phyloP scores from a whole-genome alignment of 352 stramenopile species.

The Pythium insidiosum region DNA sequence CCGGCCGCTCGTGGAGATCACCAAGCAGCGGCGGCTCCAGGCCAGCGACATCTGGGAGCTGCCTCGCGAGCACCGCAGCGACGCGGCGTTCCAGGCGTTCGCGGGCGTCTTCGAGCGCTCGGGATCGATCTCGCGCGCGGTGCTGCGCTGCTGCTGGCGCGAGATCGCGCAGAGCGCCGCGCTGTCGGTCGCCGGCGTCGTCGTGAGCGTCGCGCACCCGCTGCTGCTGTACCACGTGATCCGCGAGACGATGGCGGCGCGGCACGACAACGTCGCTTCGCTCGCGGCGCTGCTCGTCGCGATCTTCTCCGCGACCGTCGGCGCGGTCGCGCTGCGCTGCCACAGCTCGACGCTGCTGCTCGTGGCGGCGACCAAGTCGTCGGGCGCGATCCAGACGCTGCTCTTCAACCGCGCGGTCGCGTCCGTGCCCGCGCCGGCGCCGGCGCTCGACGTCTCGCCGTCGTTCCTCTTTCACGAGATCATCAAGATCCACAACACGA shows the following conservation, averaged over 20 bases:
- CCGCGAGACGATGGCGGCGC: conserved; percentile 4
- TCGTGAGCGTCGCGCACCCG: conserved; percentile 12
- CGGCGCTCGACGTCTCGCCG: conserved; percentile 1
- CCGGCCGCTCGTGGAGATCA: conserved; percentile 9
- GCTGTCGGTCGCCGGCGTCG: conserved; percentile 2
- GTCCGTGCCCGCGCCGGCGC: neutral
- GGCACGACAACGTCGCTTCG: neutral
- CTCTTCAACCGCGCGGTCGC: conserved; percentile 9
- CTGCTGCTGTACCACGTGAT: conserved; percentile 13
- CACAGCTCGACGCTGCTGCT: conserved; percentile 7
- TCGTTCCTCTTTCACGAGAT: conserved; percentile 17
- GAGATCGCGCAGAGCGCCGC: conserved; percentile 4
- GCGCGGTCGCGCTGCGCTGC: conserved; percentile 1
- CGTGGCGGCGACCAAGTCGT: conserved; percentile 4
- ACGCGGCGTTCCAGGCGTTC: conserved; percentile 10
- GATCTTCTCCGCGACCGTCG: conserved; percentile 1
- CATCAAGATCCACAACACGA: conserved; percentile 13
- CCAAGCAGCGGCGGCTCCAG: conserved; percentile 3
- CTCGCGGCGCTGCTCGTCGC: conserved; percentile 1
- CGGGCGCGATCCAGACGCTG: conserved; percentile 13
- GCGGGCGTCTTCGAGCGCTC: conserved; percentile 6
- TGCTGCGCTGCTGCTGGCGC: conserved; percentile 13
- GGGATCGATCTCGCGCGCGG: conserved; percentile 6
- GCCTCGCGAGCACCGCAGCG: conserved; percentile 3
- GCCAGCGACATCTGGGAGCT: conserved; percentile 10